Percentiles rank a stretch among this genome's conserved stretches.
phyloP scores from a whole-genome alignment of 805 yeast species.

The Vanderwaltozyma polyspora region DNA sequence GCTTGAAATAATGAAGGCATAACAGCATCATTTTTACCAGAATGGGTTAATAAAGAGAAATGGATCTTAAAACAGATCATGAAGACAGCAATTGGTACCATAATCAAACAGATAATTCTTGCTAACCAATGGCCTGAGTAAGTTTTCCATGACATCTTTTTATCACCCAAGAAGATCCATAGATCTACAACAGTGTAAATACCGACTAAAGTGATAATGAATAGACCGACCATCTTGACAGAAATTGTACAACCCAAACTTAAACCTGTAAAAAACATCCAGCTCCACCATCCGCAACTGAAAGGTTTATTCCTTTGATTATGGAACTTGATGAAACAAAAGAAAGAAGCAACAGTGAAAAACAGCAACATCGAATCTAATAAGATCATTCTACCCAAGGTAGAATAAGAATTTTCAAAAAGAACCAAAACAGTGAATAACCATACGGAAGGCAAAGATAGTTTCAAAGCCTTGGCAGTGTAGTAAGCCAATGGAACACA shows the following conservation, averaged over 20 bases:
- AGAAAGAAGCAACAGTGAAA: slow-evolving; percentile 62
- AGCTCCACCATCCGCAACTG: slow-evolving; percentile 84
- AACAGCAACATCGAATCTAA: slow-evolving; percentile 67
- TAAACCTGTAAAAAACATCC: slow-evolving; percentile 78
- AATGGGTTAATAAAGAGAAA: slow-evolving; percentile 57
- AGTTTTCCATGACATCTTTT: slow-evolving; percentile 35
- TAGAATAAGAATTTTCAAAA: slow-evolving; percentile 57
- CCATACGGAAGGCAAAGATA: slow-evolving; percentile 41
- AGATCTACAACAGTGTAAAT: slow-evolving; percentile 78
- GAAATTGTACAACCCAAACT: slow-evolving; percentile 83
- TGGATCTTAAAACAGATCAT: slow-evolving; percentile 61
- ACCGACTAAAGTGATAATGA: slow-evolving; percentile 81
- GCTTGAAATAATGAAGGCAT: slow-evolving; percentile 81
- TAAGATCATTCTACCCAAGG: slow-evolving; percentile 62
- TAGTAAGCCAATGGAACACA: slow-evolving; percentile 63
- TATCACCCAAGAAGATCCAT: slow-evolving; percentile 75
- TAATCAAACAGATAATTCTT: slow-evolving; percentile 49
- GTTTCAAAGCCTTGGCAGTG: slow-evolving; percentile 51
- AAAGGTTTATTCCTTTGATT: slow-evolving; percentile 39
- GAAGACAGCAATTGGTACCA: slow-evolving; percentile 54
- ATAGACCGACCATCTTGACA: slow-evolving; percentile 94
- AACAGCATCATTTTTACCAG: slow-evolving; percentile 73
- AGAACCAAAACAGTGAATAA: slow-evolving; percentile 52
- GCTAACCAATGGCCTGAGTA: slow-evolving; percentile 58
- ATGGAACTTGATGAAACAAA: slow-evolving; percentile 47